Evolutionary conservation across 495 filamentous ascomycete genomes (phyloP), one percentile per base, ranked within the genome.

Genomic region (Penicillium soppii): DNA sequence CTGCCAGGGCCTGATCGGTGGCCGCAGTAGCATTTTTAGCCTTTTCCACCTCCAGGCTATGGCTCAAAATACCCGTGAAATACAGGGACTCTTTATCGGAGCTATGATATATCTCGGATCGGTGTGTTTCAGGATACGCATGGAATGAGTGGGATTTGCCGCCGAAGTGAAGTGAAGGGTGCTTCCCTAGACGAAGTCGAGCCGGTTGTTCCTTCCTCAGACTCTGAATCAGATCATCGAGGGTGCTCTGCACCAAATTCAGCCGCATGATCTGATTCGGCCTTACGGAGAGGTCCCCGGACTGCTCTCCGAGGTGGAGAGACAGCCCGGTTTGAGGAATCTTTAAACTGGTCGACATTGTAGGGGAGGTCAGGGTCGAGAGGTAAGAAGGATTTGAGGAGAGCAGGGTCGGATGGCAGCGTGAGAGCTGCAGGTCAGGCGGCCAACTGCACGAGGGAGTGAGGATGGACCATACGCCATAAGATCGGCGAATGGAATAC

Each of bases 151-250:
- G 76, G 19, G 70, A 69, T 47, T 81, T 81, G 50, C 70, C 74
- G 21, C 73, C 79, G 52, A 77, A 82, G 49, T 76, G 72, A 25
- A 83, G 65, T 36, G 71, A 75, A 52, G 78, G 67, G 53, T 70
- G 67, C 54, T 73, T 76, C 40, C 74, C 74, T 45, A 77, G 62
- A 32, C 67, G 70, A 33, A 77, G 59, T 59, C 72, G 64, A 59
- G 78, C 80, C 50, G 83, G 78, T 25, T 85, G 80, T 63, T 82
- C 83, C 60, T 78, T 74, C 35, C 82, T 78, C 17, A 88, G 78
- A 57, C 76, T 82, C 54, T 81, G 77, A 50, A 90, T 84, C 67
- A 91, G 80, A 25, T 89, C 82, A 59, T 88, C 82, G 52, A 90
- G 79, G 26, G 84, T 76, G 49, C 68, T 78, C 66, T 88, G 80